A percentile compares a stretch with the other conserved stretches of the same genome.
phyloP scores from a whole-genome alignment of 2,329 filamentous ascomycete genomes.

The Fusarium lateritium region DNA sequence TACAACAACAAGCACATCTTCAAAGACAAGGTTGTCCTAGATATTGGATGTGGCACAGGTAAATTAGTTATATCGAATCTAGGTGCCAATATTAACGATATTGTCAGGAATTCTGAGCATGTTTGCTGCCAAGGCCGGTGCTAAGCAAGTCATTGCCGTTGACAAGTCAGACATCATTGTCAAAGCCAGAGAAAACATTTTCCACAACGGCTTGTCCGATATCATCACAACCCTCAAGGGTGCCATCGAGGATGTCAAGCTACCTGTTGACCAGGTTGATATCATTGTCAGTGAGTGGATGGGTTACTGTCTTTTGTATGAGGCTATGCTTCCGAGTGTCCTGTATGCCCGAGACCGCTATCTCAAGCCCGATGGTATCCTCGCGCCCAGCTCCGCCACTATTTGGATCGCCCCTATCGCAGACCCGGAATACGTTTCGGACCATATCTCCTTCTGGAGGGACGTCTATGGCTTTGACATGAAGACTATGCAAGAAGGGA shows the following conservation, averaged over 20 bases:
- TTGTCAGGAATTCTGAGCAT: conserved; percentile 84
- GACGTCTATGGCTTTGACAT: conserved; percentile 97
- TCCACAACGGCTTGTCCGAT: conserved; percentile 81
- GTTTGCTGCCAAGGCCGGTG: conserved; percentile 93
- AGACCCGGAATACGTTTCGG: conserved; percentile 82
- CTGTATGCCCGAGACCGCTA: conserved; percentile 91
- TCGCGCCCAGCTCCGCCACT: conserved; percentile 89
- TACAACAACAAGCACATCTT: conserved; percentile 93
- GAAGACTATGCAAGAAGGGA: conserved; percentile 87
- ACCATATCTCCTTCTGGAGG: conserved; percentile 88
- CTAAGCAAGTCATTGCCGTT: conserved; percentile 88
- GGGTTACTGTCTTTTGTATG: conserved; percentile 94
- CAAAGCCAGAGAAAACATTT: conserved; percentile 87
- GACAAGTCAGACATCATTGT: conserved; percentile 93
- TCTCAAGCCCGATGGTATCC: conserved; percentile 82
- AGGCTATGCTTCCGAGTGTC: conserved; percentile 96
- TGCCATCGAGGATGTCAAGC: conserved; percentile 87
- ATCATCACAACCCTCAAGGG: conserved; percentile 86
- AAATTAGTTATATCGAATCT: conserved; percentile 43
- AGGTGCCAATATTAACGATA: neutral
- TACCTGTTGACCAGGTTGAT: conserved; percentile 86
- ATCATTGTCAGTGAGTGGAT: conserved; percentile 99
- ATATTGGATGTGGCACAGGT: conserved; percentile 88
- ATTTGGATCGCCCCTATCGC: conserved; percentile 86
- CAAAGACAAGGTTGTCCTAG: conserved; percentile 86